Conservation (phyloP, 176 grass and related monocot species). For the Chrysopogon serrulatus region DNA sequence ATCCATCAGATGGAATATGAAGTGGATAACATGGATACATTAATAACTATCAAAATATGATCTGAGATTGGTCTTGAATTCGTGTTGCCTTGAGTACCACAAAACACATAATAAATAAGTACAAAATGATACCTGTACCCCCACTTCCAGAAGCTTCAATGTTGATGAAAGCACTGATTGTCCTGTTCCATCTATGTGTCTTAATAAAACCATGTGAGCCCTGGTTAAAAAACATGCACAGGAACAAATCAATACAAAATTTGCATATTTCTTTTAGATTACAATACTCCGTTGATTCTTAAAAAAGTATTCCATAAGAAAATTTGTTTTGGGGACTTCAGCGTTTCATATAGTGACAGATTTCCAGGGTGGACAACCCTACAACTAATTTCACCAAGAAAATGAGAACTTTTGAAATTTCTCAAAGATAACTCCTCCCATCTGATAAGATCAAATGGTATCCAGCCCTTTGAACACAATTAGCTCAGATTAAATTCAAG, state of each 20-base stretch:
- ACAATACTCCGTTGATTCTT: background rate
- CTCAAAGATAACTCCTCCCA: background rate
- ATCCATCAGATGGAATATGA: constrained; percentile 10
- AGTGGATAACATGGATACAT: background rate
- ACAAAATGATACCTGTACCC: constrained; percentile 63
- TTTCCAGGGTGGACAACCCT: background rate
- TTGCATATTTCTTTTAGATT: background rate
- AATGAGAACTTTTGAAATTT: background rate
- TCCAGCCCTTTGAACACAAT: background rate
- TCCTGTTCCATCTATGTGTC: constrained; percentile 85
- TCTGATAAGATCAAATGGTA: background rate
- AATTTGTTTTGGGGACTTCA: background rate
- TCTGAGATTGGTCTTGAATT: background rate
- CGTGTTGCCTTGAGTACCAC: background rate
- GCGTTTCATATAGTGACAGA: background rate
- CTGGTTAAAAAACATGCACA: constrained; percentile 36
- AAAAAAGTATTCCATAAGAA: constrained; percentile 11
- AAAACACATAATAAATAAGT: constrained; percentile 16
- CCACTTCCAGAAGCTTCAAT: constrained; percentile 98
- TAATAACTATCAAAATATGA: constrained; percentile 10
- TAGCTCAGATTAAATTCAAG: background rate
- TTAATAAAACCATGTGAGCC: constrained; percentile 97
- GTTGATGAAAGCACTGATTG: constrained; percentile 87
- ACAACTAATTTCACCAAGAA: background rate
- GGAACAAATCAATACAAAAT: background rate